A percentile compares a stretch with the other conserved stretches of the same genome.
Conservation (phyloP, 202 grass and related monocot genomes). For the Digitaria exilis region DNA sequence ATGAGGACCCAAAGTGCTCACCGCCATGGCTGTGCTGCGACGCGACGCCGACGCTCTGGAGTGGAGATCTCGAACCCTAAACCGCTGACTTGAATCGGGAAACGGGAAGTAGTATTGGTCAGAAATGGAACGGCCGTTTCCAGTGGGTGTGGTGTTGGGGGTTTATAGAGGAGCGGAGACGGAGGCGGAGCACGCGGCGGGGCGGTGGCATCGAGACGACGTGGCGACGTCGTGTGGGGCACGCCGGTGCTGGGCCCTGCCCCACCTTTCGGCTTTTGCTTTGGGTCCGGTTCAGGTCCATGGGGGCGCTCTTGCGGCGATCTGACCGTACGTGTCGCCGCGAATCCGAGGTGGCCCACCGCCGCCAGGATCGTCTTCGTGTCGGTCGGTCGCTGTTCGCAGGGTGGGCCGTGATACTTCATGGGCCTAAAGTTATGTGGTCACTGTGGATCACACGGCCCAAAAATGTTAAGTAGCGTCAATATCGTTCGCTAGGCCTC, state of each 20-base stretch:
- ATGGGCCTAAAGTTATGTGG: background rate
- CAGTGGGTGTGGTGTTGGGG: background rate
- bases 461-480: background rate
- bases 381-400: background rate
- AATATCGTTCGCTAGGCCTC: too few relatives aligned
- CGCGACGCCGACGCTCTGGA: too few relatives aligned
- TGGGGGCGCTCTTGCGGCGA: too few relatives aligned
- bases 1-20: slow-evolving; percentile 4
- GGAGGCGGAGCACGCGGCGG: too few relatives aligned
- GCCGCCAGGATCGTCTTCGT: too few relatives aligned
- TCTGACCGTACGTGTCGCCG: background rate
- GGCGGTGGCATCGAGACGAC: slow-evolving; percentile 20
- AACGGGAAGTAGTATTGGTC: slow-evolving; percentile 29
- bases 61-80: slow-evolving; percentile 55
- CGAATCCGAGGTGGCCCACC: background rate
- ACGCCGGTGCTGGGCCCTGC: slow-evolving; percentile 3
- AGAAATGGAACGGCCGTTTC: slow-evolving; percentile 25
- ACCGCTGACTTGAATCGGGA: slow-evolving; percentile 44
- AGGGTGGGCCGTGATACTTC: background rate
- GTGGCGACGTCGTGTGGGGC: slow-evolving; percentile 45
- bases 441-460: background rate
- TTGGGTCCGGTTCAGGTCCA: background rate
- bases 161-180: slow-evolving; percentile 41
- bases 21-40: slow-evolving; percentile 42
- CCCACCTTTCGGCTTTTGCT: slow-evolving; percentile 16